phyloP scores from a whole-genome alignment of 164 flowering plant genomes.

The grape (Vitis vinifera) region ASM3070453v1 NC_081811.1:3391501-3392000 shows the following conservation, averaged over 20 bases:
- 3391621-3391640: slow-evolving; percentile 33
- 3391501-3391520: neutral
- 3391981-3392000: neutral
- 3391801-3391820: slow-evolving; percentile 7
- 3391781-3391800: slow-evolving; percentile 47
- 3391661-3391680: slow-evolving; percentile 46
- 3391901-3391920: too few species aligned
- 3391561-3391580: neutral
- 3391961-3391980: neutral
- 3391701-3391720: slow-evolving; percentile 52
- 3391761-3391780: slow-evolving; percentile 50
- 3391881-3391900: too few species aligned
- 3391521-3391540: neutral
- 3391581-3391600: neutral
- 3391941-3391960: neutral
- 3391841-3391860: neutral
- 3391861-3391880: too few species aligned
- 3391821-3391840: neutral
- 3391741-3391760: slow-evolving; percentile 48
- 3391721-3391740: slow-evolving; percentile 44
- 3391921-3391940: too few species aligned
- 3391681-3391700: slow-evolving; percentile 34
- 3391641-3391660: slow-evolving; percentile 43
- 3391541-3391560: neutral
- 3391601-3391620: neutral